phyloP scores from a whole-genome alignment of 176 grass and related monocot species.

The Oropetium thomaeum region DNA sequence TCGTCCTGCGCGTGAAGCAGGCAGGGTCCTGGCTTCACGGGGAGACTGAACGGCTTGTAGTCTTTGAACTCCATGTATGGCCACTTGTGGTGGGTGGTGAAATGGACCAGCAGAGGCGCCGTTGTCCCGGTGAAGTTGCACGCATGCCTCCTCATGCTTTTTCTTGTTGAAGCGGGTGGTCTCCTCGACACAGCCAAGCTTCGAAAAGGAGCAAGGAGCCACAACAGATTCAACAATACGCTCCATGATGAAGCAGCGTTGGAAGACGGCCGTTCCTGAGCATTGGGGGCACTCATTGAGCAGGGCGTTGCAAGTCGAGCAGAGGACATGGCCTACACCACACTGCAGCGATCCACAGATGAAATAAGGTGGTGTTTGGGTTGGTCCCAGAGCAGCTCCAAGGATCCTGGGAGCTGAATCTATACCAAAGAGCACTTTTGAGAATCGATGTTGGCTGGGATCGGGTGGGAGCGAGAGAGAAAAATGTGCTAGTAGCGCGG shows the following conservation, averaged over 20 bases:
- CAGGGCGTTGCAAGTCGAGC: background rate
- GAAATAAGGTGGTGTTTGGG: too few species aligned
- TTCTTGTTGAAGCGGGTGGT: background rate
- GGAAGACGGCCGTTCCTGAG: background rate
- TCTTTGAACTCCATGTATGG: background rate
- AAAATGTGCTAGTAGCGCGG: too few species aligned
- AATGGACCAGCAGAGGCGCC: background rate
- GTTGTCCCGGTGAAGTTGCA: background rate
- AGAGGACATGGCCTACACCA: constrained; percentile 21
- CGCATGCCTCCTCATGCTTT: background rate
- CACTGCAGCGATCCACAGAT: background rate
- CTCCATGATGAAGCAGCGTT: constrained; percentile 29
- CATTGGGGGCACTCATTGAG: background rate
- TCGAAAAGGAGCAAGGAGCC: constrained; percentile 19
- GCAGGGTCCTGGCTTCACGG: background rate
- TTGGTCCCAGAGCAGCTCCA: too few species aligned
- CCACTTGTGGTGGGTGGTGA: constrained; percentile 11
- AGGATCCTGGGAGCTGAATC: too few species aligned
- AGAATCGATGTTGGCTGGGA: too few species aligned
- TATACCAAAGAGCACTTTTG: too few species aligned
- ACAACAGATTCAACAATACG: constrained; percentile 3
- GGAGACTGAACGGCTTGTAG: background rate
- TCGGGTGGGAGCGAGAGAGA: too few species aligned
- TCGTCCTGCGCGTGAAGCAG: background rate
- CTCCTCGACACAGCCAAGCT: background rate